Evolutionary conservation across 176 grass and related monocot species (phyloP), one percentile per base, ranked within the genome.

Genomic region (Neostapfia colusana): DNA sequence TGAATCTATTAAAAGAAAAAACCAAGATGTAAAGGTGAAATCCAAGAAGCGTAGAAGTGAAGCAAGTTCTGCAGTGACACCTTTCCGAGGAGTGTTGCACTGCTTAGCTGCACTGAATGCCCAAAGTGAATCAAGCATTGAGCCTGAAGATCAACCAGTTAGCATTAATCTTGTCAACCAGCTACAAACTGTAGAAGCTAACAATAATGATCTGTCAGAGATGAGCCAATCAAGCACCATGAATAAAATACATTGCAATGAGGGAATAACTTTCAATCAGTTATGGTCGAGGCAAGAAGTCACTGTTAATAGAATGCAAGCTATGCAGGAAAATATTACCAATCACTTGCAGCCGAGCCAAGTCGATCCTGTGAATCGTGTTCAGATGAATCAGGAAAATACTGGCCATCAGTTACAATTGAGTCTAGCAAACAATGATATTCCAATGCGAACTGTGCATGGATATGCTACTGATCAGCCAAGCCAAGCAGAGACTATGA

Each of bases 21-120:
- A 63, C 63, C 70, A 35, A 71, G 79, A 42, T 67, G 31, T 63
- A 36, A 69, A 66, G 21, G 23, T 76, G 39, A 61, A 78, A 69
- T 62, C 76, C 46, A 84, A 60, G 72, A 79, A 87, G 53, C 13
- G 7, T 58, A 92, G 83, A 80, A 48, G 21, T 54, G 20, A 54
- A 54, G 20, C 51, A 7, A 79, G 23, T 25, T 7, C 13, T 48
- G 14, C 35, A 20, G 81, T 42, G 44, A 83, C 10, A 53, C 72
- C 82, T 81, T 5, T 72, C 59, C 82, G 76, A 60, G 65, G 28
- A 63, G n/a, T n/a, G n/a, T 90, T 85, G 3, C 69, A 69, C 53
- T 61, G 79, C 21, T 73, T 88, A 59, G 82, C 88, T 80, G 85
- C 82, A 44, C 20, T 74, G 49, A 80, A 84, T 60, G 76, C 43